Conservation (phyloP, 75 land plant species). For the Isoetes taiwanensis region DNA sequence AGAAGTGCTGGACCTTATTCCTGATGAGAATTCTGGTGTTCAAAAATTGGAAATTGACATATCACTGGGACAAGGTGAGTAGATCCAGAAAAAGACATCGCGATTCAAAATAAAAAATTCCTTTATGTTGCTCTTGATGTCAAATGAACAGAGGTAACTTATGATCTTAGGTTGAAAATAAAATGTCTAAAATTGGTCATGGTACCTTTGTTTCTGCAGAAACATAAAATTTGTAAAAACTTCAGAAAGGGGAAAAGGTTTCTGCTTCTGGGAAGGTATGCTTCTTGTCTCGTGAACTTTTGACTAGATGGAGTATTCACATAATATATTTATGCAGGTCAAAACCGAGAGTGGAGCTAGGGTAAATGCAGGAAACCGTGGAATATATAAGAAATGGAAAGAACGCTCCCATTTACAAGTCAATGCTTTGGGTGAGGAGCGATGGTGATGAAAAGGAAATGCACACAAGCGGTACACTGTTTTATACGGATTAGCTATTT, state of each 20-base stretch:
- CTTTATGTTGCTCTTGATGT: too few species aligned
- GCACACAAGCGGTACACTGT: not conserved
- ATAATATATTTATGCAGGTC: constrained; percentile 23
- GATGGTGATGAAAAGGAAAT: constrained; percentile 16
- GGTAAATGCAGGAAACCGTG: constrained; percentile 58
- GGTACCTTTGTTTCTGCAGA: constrained; percentile 33
- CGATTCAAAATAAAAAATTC: too few species aligned
- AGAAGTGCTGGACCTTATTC: constrained; percentile 92
- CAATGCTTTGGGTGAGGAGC: constrained; percentile 25
- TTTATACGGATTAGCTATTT: not conserved
- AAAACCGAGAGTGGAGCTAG: constrained; percentile 88
- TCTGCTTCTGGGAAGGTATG: constrained; percentile 91
- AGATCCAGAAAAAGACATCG: too few species aligned
- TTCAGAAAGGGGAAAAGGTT: constrained; percentile 81
- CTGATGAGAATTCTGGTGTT: constrained; percentile 68
- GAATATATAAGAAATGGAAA: constrained; percentile 92
- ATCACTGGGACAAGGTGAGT: constrained; percentile 95
- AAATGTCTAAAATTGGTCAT: too few species aligned
- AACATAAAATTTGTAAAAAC: constrained; percentile 79
- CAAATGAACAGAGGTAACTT: too few species aligned
- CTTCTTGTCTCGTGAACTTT: too few species aligned
- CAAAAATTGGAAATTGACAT: constrained; percentile 63
- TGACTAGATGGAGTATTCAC: too few species aligned
- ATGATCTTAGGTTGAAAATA: too few species aligned
- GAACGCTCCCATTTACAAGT: constrained; percentile 54